These are phyloP conservation scores for Neospora caninum DNA, from an alignment of 169 alveolate genomes.

Conservation along the genomic window DNA sequence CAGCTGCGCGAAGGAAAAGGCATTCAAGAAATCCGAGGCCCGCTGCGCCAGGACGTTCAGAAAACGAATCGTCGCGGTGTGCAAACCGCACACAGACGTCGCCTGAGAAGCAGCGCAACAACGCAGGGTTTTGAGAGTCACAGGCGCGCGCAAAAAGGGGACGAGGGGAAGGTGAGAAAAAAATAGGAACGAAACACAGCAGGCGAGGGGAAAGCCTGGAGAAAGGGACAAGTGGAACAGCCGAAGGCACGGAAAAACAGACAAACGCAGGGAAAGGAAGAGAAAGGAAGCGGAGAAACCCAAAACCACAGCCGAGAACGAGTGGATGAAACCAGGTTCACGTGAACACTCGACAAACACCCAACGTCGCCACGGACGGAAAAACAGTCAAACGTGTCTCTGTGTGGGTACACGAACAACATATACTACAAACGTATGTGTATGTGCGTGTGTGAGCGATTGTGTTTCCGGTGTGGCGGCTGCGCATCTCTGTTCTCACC, in stretches of 20 bases:
- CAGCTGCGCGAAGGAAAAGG: neutral
- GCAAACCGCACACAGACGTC: slow-evolving; percentile 28
- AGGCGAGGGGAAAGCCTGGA: neutral
- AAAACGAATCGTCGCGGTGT: neutral
- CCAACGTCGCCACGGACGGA: too few species aligned
- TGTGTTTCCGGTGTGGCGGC: too few species aligned
- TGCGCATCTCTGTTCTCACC: neutral
- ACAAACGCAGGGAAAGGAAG: neutral
- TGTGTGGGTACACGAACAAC: too few species aligned
- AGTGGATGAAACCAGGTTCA: too few species aligned
- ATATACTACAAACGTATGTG: too few species aligned
- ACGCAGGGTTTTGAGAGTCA: too few species aligned
- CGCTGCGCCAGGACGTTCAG: neutral
- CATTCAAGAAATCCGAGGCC: neutral
- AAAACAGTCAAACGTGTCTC: too few species aligned
- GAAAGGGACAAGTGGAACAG: neutral
- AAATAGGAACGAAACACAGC: neutral
- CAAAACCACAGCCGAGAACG: neutral
- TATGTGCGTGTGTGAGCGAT: too few species aligned
- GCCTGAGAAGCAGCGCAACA: neutral
- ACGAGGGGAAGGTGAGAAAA: too few species aligned
- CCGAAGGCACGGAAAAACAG: neutral
- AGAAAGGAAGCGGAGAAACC: neutral
- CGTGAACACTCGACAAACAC: too few species aligned
- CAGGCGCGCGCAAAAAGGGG: too few species aligned